A percentile compares a stretch with the other conserved stretches of the same genome.
Conservation (phyloP, 108 stramenopile genomes). For the Pseudonitzschia multiseries region DNA sequence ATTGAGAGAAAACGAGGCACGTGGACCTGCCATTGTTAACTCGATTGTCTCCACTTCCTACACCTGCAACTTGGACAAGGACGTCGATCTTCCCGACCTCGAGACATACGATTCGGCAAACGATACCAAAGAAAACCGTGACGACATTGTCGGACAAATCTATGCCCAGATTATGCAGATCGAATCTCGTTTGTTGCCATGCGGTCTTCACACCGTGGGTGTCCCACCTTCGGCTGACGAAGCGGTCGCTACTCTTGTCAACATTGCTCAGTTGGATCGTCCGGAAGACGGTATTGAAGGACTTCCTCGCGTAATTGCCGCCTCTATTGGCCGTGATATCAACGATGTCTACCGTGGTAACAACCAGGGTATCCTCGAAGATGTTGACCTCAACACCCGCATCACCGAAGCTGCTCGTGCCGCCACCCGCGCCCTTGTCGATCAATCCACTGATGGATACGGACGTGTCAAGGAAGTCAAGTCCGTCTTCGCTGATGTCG, state of each 20-base stretch:
- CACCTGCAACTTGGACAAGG: constrained; percentile 96
- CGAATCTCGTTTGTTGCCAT: constrained; percentile 94
- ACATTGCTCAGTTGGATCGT: constrained; percentile 94
- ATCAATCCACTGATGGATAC: constrained; percentile 85
- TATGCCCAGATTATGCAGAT: constrained; percentile 97
- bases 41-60: constrained; percentile 92
- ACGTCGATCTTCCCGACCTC: constrained; percentile 87
- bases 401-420: constrained; percentile 86
- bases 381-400: constrained; percentile 84
- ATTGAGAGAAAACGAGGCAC: constrained; percentile 90
- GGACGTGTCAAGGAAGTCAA: constrained; percentile 96
- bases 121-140: constrained; percentile 82
- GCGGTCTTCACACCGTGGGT: constrained; percentile 95
- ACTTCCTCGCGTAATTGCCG: constrained; percentile 91
- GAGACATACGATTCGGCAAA: constrained; percentile 80
- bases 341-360: constrained; percentile 93
- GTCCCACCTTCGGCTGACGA: constrained; percentile 95
- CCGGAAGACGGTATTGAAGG: constrained; percentile 91
- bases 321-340: constrained; percentile 90
- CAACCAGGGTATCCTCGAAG: constrained; percentile 86
- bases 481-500: constrained; percentile 81
- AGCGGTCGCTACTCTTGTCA: constrained; percentile 93
- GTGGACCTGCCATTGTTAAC: constrained; percentile 95
- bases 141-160: constrained; percentile 84
- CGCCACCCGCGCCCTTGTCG: constrained; percentile 88